Evolutionary conservation across 495 filamentous ascomycete species (phyloP), one percentile per base, ranked within the genome.

Genomic region (Hypomontagnella monticulosa): DNA sequence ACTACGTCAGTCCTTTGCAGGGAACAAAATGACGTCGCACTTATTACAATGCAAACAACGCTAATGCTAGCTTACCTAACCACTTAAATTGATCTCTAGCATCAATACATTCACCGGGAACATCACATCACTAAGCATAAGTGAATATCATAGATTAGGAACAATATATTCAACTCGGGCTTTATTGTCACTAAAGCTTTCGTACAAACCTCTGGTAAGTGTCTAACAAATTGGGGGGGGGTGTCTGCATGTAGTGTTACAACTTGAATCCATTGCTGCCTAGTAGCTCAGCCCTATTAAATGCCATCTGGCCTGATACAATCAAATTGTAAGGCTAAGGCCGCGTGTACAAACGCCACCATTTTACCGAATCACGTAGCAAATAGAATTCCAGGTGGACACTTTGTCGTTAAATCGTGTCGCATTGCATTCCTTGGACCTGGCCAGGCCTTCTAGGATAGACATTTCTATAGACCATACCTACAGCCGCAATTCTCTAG

Each of bases 1-100:
- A 68, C 65, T 68, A 68, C 65, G 65, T 68, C 65, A 68, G 65
- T 34, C 15, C 36, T 40, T 36, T 44, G 40, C 46, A 53, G 32
- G 38, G 57, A 38, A 58, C n/a, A 19, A 48, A 47, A 67, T 67
- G 64, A 67, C 64, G 64, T 67, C 33, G 65, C 42, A 57, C 47
- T 54, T 61, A 48, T 54, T 61, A 48, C 54, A 38, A 19, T 5
- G 7, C 37, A 2, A 42, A 37, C 15, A 4, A 40, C 3, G 41
- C 41, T 52, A 50, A 32, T 4, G 15, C 23, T 41, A 16, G 36
- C 16, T 37, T 50, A 50, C 40, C 53, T 57, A 57, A 47, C 19
- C 15, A 37, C 49, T 1, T 38, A 16, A 18, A 8, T 41, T 11
- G n/a, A 18, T 43, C 4, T 14, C 40, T 8, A 43, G 23, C 23